phyloP scores from a whole-genome alignment of 2,329 filamentous ascomycete genomes.

The Orbilia oligospora region DNA sequence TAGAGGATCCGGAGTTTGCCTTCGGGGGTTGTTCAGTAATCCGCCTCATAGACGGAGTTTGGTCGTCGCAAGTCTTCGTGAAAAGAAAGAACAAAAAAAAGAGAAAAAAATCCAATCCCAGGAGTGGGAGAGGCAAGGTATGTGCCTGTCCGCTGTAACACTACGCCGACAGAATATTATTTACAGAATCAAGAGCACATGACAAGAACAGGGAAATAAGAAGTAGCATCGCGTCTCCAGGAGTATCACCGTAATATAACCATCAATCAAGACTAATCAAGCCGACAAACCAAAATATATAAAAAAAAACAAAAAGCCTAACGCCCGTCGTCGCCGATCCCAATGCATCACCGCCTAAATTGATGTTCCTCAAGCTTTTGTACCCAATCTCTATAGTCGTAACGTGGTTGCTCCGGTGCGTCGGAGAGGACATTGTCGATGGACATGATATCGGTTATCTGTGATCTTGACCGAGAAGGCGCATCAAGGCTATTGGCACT shows the following conservation, averaged over 20 bases:
- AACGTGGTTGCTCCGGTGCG: slow-evolving; percentile 51
- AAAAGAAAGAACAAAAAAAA: slow-evolving; percentile 11
- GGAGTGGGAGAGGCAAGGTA: slow-evolving; percentile 15
- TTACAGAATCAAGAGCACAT: slow-evolving; percentile 45
- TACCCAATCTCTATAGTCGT: slow-evolving; percentile 58
- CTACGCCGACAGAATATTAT: slow-evolving; percentile 38
- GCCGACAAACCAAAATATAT: slow-evolving; percentile 22
- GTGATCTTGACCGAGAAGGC: slow-evolving; percentile 52
- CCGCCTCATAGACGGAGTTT: slow-evolving; percentile 11
- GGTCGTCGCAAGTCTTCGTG: neutral
- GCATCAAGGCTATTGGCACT: slow-evolving; percentile 52
- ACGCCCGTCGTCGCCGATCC: slow-evolving; percentile 58
- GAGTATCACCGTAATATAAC: slow-evolving; percentile 50
- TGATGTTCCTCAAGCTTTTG: slow-evolving; percentile 57
- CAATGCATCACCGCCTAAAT: slow-evolving; percentile 57
- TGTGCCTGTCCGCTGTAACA: slow-evolving; percentile 24
- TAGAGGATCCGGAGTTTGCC: slow-evolving; percentile 9
- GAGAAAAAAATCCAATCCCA: slow-evolving; percentile 21
- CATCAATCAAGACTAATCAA: slow-evolving; percentile 25
- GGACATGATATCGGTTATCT: slow-evolving; percentile 60
- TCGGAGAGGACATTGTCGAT: slow-evolving; percentile 58
- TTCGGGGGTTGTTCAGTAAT: slow-evolving; percentile 25
- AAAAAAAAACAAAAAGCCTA: slow-evolving; percentile 37
- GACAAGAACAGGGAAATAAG: slow-evolving; percentile 12
- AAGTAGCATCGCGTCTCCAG: slow-evolving; percentile 43